Conservation (phyloP, 1,284 basidiomycete species). For the Melampsora americana region DNA sequence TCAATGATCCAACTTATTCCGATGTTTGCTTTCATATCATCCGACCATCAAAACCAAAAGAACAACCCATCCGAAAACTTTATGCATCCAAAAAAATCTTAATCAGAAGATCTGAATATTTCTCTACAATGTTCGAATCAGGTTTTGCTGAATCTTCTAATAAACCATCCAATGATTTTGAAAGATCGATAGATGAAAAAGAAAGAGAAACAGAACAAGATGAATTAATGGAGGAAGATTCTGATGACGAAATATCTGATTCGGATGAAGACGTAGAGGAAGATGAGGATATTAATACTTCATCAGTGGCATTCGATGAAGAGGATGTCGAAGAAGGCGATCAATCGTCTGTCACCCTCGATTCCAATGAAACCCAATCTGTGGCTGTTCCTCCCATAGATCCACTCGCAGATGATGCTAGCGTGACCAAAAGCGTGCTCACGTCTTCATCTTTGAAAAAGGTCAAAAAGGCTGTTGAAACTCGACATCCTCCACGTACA, state of each 20-base stretch:
- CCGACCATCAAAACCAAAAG: constrained; percentile 27
- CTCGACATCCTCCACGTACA: not conserved
- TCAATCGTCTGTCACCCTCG: too few relatives aligned
- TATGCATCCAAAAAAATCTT: constrained; percentile 56
- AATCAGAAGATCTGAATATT: constrained; percentile 54
- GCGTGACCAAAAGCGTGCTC: too few relatives aligned
- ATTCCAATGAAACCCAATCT: constrained; percentile 1
- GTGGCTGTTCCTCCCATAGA: not conserved
- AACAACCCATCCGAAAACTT: constrained; percentile 48
- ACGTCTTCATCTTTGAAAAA: too few relatives aligned
- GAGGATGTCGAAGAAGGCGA: constrained; percentile 6
- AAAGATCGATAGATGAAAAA: not conserved
- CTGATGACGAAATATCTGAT: constrained; percentile 17
- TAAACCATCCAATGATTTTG: constrained; percentile 6
- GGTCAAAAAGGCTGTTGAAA: too few relatives aligned
- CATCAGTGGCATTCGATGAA: not conserved
- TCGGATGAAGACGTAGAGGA: constrained; percentile 19
- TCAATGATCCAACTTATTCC: constrained; percentile 51
- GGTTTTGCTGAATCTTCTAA: constrained; percentile 49
- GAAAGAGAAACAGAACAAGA: constrained; percentile 18
- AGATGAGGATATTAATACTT: not conserved
- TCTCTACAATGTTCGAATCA: constrained; percentile 52
- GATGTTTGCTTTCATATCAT: constrained; percentile 51
- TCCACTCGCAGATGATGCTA: too few relatives aligned
- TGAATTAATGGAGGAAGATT: constrained; percentile 43